Evolutionary conservation across 768 basidiomycete genomes (phyloP).

Genomic region (Lepiota brunneoincarnata): DNA sequence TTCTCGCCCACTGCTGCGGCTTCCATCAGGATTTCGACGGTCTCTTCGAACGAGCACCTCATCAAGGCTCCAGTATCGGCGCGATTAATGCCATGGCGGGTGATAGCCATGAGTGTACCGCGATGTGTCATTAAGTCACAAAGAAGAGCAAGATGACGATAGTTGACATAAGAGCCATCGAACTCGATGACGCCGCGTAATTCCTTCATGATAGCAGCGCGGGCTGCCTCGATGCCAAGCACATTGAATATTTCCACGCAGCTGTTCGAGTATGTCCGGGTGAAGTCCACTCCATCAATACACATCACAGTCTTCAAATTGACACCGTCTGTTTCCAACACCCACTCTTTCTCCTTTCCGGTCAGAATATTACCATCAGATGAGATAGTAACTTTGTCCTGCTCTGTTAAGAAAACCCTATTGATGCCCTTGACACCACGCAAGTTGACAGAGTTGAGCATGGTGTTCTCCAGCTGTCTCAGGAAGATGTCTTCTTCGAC

Average conservation of each 20-base stretch:
- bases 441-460: conserved; percentile 92
- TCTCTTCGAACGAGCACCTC: conserved; percentile 99
- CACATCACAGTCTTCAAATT: conserved; percentile 95
- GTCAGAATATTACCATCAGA: conserved; percentile 64
- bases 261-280: conserved; percentile 94
- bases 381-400: conserved; percentile 70
- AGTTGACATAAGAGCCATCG: conserved; percentile 99
- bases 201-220: conserved; percentile 92
- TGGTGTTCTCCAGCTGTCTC: conserved; percentile 92
- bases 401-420: conserved; percentile 90
- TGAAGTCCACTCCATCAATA: conserved; percentile 92
- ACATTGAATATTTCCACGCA: conserved; percentile 94
- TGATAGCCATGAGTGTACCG: conserved; percentile 95
- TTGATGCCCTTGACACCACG: conserved; percentile 91
- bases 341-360: conserved; percentile 83
- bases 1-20: conserved; percentile 97
- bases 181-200: conserved; percentile 96
- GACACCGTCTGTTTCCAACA: conserved; percentile 94
- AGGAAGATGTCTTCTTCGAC: conserved; percentile 96
- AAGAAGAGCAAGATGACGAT: conserved; percentile 92
- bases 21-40: conserved; percentile 98
- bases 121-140: conserved; percentile 99
- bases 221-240: conserved; percentile 95
- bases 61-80: conserved; percentile 99
- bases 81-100: conserved; percentile 98